Percentiles rank a stretch among this genome's conserved stretches.
Evolutionary conservation across 345 rosid genomes (phyloP).

Genomic region (Diplotaxis tenuifolia): DNA sequence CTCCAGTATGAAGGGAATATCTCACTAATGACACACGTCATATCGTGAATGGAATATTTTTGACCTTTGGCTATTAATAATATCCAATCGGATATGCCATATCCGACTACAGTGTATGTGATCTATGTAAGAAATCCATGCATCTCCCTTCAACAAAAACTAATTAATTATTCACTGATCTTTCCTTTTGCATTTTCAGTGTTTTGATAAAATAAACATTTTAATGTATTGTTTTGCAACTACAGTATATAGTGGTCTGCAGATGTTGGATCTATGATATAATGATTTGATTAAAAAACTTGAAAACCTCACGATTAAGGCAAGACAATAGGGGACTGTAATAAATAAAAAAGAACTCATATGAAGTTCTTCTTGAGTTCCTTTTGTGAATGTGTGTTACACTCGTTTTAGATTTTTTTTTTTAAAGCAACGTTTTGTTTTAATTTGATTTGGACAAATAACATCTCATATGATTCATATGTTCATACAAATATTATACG

Average conservation of each 20-base stretch:
- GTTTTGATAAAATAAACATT: neutral
- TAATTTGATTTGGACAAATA: neutral
- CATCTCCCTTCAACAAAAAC: neutral
- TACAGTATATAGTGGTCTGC: neutral
- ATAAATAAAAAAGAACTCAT: neutral
- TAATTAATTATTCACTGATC: neutral
- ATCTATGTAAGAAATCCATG: neutral
- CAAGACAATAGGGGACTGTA: neutral
- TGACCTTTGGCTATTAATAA: neutral
- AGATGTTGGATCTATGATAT: neutral
- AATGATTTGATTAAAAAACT: neutral
- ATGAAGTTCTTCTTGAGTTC: neutral
- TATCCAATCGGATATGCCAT: conserved; percentile 23
- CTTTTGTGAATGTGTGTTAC: neutral
- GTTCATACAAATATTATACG: neutral
- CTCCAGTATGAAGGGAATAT: neutral
- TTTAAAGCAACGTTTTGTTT: neutral
- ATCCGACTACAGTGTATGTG: neutral
- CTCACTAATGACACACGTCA: neutral
- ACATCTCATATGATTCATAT: neutral
- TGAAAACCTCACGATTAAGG: neutral
- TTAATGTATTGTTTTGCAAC: neutral
- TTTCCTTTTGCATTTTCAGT: neutral
- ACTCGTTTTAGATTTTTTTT: neutral
- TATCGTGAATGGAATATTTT: neutral